A percentile compares a stretch with the other conserved stretches of the same genome.
Evolutionary conservation across 1,139 yeast genomes (phyloP).

Genomic region (Blastobotrys proliferans): DNA sequence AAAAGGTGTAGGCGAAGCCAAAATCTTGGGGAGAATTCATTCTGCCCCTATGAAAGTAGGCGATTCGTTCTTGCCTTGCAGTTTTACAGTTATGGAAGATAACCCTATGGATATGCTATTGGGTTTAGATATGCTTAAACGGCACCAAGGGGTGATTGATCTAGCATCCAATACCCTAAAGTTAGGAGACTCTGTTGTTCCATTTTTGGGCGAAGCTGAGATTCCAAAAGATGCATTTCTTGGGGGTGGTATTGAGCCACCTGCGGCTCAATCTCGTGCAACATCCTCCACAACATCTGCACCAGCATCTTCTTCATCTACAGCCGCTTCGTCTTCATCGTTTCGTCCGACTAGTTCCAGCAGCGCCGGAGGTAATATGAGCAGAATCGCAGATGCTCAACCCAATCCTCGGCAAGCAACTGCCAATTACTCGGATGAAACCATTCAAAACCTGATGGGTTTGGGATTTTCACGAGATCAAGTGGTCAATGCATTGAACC

Average conservation of each 20-base stretch:
- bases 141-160: conserved; percentile 83
- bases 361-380: conserved; percentile 5
- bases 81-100: conserved; percentile 70
- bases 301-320: conserved; percentile 5
- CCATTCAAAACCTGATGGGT: conserved; percentile 52
- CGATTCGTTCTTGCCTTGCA: conserved; percentile 62
- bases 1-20: conserved; percentile 81
- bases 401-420: conserved; percentile 21
- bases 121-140: conserved; percentile 77
- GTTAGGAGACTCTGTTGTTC: conserved; percentile 67
- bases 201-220: conserved; percentile 70
- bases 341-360: background rate
- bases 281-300: background rate
- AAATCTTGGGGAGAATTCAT: conserved; percentile 80
- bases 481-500: conserved; percentile 60
- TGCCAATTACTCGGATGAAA: conserved; percentile 40
- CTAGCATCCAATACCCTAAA: conserved; percentile 61
- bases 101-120: conserved; percentile 47
- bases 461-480: conserved; percentile 69
- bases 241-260: background rate
- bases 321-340: conserved; percentile 13
- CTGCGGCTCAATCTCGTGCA: conserved; percentile 2
- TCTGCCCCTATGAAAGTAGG: conserved; percentile 84
- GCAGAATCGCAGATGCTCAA: conserved; percentile 17
- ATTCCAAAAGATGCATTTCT: conserved; percentile 43